Conservation (phyloP, 495 filamentous ascomycete species). For the Talaromyces ruber region DNA sequence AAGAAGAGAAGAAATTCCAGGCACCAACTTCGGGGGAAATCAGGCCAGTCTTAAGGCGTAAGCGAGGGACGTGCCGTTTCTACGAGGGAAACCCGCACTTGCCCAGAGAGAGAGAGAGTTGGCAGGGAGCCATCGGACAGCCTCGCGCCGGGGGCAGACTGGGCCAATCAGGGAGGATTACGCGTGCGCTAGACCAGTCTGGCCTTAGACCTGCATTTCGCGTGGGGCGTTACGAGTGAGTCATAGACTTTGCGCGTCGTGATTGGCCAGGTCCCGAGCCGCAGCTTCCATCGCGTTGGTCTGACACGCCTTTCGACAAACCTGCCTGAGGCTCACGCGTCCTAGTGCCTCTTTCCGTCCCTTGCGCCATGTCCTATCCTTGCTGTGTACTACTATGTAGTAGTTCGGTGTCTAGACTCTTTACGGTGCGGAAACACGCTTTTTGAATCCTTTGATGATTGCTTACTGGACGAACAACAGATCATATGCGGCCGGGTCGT, state of each 20-base stretch:
- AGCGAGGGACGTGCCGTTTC: neutral
- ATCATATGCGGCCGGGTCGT: neutral
- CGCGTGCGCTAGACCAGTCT: neutral
- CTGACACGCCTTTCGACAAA: neutral
- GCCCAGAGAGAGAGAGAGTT: neutral
- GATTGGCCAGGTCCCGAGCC: neutral
- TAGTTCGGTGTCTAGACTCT: too few species aligned
- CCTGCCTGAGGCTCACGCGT: neutral
- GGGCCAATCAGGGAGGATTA: neutral
- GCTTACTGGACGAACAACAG: neutral
- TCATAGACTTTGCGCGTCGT: neutral
- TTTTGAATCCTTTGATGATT: neutral
- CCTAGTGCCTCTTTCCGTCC: neutral
- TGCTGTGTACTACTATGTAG: neutral
- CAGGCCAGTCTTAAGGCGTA: conserved; percentile 12
- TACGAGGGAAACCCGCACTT: neutral
- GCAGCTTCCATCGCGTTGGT: neutral
- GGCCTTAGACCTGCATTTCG: neutral
- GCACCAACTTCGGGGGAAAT: conserved; percentile 4
- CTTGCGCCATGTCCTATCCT: neutral
- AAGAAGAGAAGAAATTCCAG: conserved; percentile 12
- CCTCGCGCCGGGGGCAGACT: neutral
- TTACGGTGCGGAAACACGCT: too few species aligned
- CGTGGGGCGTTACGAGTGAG: neutral
- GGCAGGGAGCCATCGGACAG: neutral